phyloP scores from a whole-genome alignment of 1,139 yeast species.

The Suhomyces kunorum region DNA sequence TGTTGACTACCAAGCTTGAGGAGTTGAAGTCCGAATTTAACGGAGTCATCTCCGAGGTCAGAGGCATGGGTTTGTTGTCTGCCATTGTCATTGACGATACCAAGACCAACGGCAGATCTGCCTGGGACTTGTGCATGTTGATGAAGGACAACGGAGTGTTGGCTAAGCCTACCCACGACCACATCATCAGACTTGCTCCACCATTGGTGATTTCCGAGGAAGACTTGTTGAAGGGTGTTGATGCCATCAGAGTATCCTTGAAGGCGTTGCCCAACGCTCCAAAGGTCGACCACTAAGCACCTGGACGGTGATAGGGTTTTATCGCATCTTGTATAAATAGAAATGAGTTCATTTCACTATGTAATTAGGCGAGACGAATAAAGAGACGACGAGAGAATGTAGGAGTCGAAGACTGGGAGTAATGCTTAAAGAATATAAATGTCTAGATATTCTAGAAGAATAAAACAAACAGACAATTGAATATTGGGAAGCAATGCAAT shows the following conservation, averaged over 20 bases:
- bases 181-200: constrained; percentile 94
- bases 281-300: constrained; percentile 40
- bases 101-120: constrained; percentile 85
- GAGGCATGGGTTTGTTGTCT: constrained; percentile 87
- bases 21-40: constrained; percentile 61
- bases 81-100: constrained; percentile 89
- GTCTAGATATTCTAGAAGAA: no score
- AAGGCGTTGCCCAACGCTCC: constrained; percentile 57
- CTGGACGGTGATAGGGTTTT: background rate
- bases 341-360: constrained; percentile 4
- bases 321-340: constrained; percentile 8
- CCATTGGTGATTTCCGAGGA: constrained; percentile 89
- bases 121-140: constrained; percentile 92
- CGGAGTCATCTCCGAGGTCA: constrained; percentile 82
- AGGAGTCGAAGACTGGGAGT: no score
- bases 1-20: constrained; percentile 65
- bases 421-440: no score
- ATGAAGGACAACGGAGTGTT: constrained; percentile 88
- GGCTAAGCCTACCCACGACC: constrained; percentile 97
- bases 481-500: no score
- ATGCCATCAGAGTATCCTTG: constrained; percentile 65
- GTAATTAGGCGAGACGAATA: background rate
- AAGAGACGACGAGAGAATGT: background rate
- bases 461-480: no score
- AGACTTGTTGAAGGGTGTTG: constrained; percentile 81